phyloP scores from a whole-genome alignment of 1,284 basidiomycete genomes.

The Gomphus bonarii region DNA sequence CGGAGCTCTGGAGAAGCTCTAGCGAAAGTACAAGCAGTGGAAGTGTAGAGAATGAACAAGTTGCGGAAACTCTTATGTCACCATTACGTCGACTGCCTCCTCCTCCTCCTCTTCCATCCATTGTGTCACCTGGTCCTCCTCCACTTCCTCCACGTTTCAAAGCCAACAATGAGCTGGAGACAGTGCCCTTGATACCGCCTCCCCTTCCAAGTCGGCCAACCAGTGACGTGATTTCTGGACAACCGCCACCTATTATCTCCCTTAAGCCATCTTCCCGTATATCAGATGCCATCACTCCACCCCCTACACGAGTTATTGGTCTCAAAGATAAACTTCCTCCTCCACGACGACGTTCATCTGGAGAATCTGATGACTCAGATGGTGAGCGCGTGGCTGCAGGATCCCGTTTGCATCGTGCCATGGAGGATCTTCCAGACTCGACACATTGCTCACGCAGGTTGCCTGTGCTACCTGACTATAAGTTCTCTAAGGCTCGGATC shows the following conservation, averaged over 20 bases:
- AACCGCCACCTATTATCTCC: slow-evolving; percentile 5
- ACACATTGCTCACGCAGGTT: slow-evolving; percentile 74
- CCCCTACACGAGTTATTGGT: slow-evolving; percentile 34
- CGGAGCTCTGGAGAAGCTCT: neutral
- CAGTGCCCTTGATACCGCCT: neutral
- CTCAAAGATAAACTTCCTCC: slow-evolving; percentile 53
- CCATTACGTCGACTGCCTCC: slow-evolving; percentile 2
- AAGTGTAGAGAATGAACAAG: neutral
- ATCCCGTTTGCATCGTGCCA: slow-evolving; percentile 15
- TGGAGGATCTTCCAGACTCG: slow-evolving; percentile 71
- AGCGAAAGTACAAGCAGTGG: slow-evolving; percentile 6
- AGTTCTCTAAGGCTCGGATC: slow-evolving; percentile 37
- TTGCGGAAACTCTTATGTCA: neutral
- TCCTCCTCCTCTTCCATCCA: neutral
- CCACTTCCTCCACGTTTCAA: slow-evolving; percentile 4
- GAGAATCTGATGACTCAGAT: slow-evolving; percentile 27
- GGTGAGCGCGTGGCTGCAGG: slow-evolving; percentile 25
- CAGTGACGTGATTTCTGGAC: neutral
- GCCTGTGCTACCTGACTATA: slow-evolving; percentile 39
- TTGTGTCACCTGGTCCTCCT: neutral
- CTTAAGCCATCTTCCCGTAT: slow-evolving; percentile 12
- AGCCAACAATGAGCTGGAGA: neutral
- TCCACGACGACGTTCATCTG: slow-evolving; percentile 40
- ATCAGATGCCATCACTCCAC: slow-evolving; percentile 21
- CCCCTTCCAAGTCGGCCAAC: neutral